phyloP scores from a whole-genome alignment of 78 protist genomes.

The slime mould (Dictyostelium discoideum) region DNA sequence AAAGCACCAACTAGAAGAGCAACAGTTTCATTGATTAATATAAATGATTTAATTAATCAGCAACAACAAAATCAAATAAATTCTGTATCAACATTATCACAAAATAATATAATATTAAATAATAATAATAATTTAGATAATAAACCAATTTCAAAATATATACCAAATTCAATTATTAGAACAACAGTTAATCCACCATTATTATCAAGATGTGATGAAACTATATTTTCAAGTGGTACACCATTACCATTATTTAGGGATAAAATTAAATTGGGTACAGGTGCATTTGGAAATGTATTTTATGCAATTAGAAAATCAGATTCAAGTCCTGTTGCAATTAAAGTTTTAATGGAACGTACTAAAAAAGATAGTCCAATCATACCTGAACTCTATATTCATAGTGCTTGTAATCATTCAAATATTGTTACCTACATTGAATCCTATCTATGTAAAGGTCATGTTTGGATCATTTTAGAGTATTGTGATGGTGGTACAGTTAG shows the following conservation, averaged over 20 bases:
- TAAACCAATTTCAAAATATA: slow-evolving; percentile 28
- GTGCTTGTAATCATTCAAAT: slow-evolving; percentile 39
- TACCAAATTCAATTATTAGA: neutral
- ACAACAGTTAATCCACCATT: slow-evolving; percentile 26
- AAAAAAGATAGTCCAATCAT: slow-evolving; percentile 58
- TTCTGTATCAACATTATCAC: neutral
- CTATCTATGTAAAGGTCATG: slow-evolving; percentile 61
- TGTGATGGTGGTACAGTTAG: slow-evolving; percentile 77
- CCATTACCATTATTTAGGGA: slow-evolving; percentile 51
- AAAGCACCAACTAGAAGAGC: slow-evolving; percentile 67
- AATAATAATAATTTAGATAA: neutral
- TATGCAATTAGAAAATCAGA: slow-evolving; percentile 50
- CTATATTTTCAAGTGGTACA: slow-evolving; percentile 44
- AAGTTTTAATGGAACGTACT: slow-evolving; percentile 67
- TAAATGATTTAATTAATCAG: neutral
- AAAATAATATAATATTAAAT: neutral
- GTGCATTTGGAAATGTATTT: slow-evolving; percentile 77
- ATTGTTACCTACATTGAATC: slow-evolving; percentile 36
- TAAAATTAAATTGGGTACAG: slow-evolving; percentile 67
- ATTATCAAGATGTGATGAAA: slow-evolving; percentile 56
- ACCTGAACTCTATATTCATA: slow-evolving; percentile 66
- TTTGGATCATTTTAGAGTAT: slow-evolving; percentile 74
- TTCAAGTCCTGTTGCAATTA: slow-evolving; percentile 55
- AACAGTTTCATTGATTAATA: slow-evolving; percentile 22
- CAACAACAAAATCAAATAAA: neutral